A percentile compares a stretch with the other conserved stretches of the same genome.
Conservation (phyloP, 352 stramenopile species). For the Phytophthora melonis region DNA sequence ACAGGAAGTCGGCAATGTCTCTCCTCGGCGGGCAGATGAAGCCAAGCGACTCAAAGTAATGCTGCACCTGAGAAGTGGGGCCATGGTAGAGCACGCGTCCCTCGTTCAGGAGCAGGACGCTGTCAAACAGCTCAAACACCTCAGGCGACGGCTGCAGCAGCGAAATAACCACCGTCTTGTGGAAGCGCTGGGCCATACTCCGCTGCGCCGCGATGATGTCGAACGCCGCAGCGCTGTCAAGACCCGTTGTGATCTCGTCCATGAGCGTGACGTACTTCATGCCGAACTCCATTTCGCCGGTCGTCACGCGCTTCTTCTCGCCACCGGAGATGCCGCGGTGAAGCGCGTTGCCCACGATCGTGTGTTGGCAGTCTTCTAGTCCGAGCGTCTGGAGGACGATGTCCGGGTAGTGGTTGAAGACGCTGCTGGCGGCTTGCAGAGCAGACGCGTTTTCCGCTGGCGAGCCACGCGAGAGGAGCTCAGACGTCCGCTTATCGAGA, state of each 20-base stretch:
- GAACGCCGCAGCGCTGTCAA: conserved; percentile 25
- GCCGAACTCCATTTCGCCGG: conserved; percentile 87
- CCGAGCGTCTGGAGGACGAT: conserved; percentile 45
- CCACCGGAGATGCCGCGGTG: conserved; percentile 70
- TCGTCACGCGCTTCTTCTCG: conserved; percentile 85
- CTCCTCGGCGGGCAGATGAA: conserved; percentile 13
- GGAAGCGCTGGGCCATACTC: conserved; percentile 14
- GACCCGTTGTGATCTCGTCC: conserved; percentile 26
- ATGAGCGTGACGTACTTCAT: conserved; percentile 57
- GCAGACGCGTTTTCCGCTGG: conserved; percentile 55
- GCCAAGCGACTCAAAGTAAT: conserved; percentile 21
- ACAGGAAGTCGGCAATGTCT: conserved; percentile 26
- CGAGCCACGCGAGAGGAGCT: conserved; percentile 49
- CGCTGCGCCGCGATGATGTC: conserved; percentile 23
- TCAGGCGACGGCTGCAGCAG: conserved; percentile 24
- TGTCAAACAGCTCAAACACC: conserved; percentile 22
- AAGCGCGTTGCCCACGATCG: conserved; percentile 17
- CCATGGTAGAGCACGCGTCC: conserved; percentile 17
- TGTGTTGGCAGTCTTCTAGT: conserved; percentile 19
- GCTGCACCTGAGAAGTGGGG: conserved; percentile 10
- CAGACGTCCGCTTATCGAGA: conserved; percentile 30
- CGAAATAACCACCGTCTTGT: conserved; percentile 25
- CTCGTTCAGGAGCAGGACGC: conserved; percentile 11
- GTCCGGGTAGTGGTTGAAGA: conserved; percentile 64
- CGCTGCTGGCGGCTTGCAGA: conserved; percentile 39